Conservation (phyloP, 345 rosid genomes). For the Sonneratia alba region DNA sequence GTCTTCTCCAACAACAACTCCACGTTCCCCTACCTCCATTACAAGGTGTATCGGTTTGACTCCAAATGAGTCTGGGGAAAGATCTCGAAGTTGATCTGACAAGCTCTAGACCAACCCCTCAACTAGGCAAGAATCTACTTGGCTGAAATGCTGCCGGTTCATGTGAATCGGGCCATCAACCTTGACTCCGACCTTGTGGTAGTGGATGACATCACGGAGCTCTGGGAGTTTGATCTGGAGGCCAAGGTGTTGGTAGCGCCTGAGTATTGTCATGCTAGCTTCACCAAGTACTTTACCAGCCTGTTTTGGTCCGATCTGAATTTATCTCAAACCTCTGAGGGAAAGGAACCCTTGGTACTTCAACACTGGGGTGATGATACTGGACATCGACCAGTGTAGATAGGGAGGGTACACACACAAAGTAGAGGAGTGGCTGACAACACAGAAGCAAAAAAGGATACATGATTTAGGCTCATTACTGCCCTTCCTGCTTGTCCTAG, state of each 20-base stretch:
- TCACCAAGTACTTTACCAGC: constrained; percentile 31
- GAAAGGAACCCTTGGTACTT: constrained; percentile 30
- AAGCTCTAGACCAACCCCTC: constrained; percentile 44
- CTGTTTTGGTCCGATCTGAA: constrained; percentile 27
- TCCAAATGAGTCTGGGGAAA: constrained; percentile 32
- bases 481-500: constrained; percentile 41
- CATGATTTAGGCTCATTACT: constrained; percentile 46
- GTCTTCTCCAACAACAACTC: constrained; percentile 26
- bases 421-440: constrained; percentile 42
- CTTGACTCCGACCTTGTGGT: constrained; percentile 41
- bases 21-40: constrained; percentile 36
- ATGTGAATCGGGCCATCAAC: constrained; percentile 28
- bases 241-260: constrained; percentile 38
- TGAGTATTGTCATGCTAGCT: constrained; percentile 41
- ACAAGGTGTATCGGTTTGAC: constrained; percentile 27
- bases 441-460: constrained; percentile 46
- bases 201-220: constrained; percentile 32
- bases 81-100: constrained; percentile 42
- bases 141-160: constrained; percentile 22
- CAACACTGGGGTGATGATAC: constrained; percentile 46
- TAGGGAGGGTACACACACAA: constrained; percentile 29
- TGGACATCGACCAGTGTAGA: constrained; percentile 37
- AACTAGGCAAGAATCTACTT: constrained; percentile 45
- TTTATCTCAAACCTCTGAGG: constrained; percentile 21
- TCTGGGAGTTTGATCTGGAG: constrained; percentile 38